Base-by-base conservation (phyloP, 2,329 filamentous ascomycete species). In the Xylariales sp. region DNA sequence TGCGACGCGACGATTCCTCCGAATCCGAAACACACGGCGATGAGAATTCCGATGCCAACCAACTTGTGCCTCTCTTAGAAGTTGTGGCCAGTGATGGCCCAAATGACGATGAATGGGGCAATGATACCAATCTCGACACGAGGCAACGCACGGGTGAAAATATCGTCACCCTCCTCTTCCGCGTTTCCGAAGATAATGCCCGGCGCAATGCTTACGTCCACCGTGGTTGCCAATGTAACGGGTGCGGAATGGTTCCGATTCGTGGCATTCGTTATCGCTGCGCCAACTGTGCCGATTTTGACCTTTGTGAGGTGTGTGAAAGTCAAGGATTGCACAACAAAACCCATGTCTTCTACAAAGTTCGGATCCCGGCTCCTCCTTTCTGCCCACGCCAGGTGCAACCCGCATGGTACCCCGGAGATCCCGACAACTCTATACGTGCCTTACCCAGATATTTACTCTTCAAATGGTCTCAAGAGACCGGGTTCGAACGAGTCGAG, bases 321-420 rank as follows among this genome's bases (percentile, higher is more conserved):
- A 78, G 86, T 5, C 78, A 82, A 50, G 78, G 78, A 16, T 64
- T 83, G 2, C 91, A 95, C 56, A 81, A 77, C 54, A 94, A 91
- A 60, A 95, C 89, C 2, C 93, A 98, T 61, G 78, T 97, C 31
- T 97, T 98, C 63, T 95, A 94, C 72, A 97, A 97, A 61, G 86
- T 98, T 55, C 83, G 83, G 39, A 83, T 97, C 10, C 93, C 93
- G 1, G 85, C 89, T 1, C 88, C 90, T 0, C 85, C 88, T 20
- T 81, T 95, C 40, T 85, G 85, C 4, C 83, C 86, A 2, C 79
- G 87, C 36, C 84, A 91, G 58, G 85, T 83, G 54, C 84, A 88
- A 51, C 83, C 85, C 6, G 79, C 89, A 2, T 93, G 85, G 80
- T 96, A 95, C 57, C 86, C 89, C 1, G 90, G 90, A 29, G 87